These are phyloP conservation scores for Hawksworthiomyces lignivorus DNA, from an alignment of 2,329 filamentous ascomycete genomes.

Conservation along the genomic window DNA sequence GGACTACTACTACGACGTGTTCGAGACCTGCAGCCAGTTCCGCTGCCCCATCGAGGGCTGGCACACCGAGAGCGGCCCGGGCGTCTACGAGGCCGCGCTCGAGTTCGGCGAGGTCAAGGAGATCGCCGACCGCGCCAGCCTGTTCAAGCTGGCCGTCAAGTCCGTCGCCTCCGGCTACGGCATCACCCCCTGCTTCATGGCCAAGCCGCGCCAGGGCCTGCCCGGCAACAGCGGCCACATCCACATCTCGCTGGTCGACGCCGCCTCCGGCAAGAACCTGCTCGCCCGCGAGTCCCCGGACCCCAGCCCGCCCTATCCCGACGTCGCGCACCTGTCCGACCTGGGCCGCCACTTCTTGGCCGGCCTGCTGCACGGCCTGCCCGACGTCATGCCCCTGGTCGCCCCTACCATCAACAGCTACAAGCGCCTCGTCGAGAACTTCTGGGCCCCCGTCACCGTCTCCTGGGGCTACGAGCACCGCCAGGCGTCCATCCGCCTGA, in stretches of 20 bases:
- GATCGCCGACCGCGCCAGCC: slow-evolving; percentile 84
- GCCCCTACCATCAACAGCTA: slow-evolving; percentile 97
- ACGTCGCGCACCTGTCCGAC: slow-evolving; percentile 76
- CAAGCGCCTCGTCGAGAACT: slow-evolving; percentile 96
- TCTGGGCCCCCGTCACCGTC: slow-evolving; percentile 96
- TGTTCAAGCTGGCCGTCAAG: slow-evolving; percentile 96
- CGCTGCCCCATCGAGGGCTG: slow-evolving; percentile 81
- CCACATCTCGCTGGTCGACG: slow-evolving; percentile 83
- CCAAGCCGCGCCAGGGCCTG: slow-evolving; percentile 83
- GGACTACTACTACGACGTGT: slow-evolving; percentile 86
- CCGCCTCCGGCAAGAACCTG: slow-evolving; percentile 72
- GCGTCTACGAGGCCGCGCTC: slow-evolving; percentile 91
- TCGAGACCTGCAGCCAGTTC: slow-evolving; percentile 71
- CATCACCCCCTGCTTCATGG: slow-evolving; percentile 98
- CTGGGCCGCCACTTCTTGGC: slow-evolving; percentile 89
- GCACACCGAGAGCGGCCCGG: slow-evolving; percentile 91
- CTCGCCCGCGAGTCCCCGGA: slow-evolving; percentile 69
- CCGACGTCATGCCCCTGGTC: slow-evolving; percentile 91
- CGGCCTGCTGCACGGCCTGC: slow-evolving; percentile 78
- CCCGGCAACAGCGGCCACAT: slow-evolving; percentile 95
- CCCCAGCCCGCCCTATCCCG: slow-evolving; percentile 60
- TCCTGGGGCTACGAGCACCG: slow-evolving; percentile 96
- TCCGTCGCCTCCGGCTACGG: slow-evolving; percentile 78
- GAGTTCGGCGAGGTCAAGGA: slow-evolving; percentile 80
- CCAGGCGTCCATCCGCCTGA: slow-evolving; percentile 81